These are phyloP conservation scores for Uncinocarpus reesii DNA, from an alignment of 2,329 filamentous ascomycete species.

Conservation along the genomic window DNA sequence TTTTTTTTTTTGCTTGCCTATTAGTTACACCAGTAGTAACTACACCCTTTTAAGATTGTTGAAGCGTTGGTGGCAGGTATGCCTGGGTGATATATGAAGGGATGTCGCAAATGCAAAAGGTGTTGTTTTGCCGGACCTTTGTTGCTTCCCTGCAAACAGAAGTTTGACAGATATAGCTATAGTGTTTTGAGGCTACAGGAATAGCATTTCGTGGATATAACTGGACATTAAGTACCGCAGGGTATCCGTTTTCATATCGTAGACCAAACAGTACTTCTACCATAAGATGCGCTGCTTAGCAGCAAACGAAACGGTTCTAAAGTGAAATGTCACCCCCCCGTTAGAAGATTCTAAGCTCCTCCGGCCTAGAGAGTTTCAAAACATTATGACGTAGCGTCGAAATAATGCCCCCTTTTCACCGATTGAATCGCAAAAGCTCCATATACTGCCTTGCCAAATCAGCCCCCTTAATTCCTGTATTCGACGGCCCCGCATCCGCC, in stretches of 20 bases:
- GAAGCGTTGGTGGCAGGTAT: background rate
- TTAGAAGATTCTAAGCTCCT: too few species aligned
- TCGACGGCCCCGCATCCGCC: conserved; percentile 14
- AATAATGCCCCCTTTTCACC: conserved; percentile 19
- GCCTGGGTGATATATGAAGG: background rate
- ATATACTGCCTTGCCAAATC: conserved; percentile 39
- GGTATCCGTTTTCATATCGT: background rate
- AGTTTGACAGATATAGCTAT: conserved; percentile 1
- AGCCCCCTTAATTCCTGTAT: conserved; percentile 24
- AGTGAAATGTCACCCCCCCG: too few species aligned
- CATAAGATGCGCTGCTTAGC: too few species aligned
- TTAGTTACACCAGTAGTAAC: background rate
- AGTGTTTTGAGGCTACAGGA: conserved; percentile 7
- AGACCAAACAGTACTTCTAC: background rate
- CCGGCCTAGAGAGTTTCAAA: background rate
- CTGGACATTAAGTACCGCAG: background rate
- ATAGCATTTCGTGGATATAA: conserved; percentile 11
- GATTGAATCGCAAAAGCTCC: conserved; percentile 37
- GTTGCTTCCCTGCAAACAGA: background rate
- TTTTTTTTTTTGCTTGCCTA: background rate
- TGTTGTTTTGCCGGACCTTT: conserved; percentile 7
- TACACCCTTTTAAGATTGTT: background rate
- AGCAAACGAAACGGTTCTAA: too few species aligned
- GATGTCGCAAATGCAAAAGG: background rate
- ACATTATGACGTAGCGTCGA: background rate